Conservation (phyloP, 208 protist genomes). For the Leishmania lainsoni region DNA sequence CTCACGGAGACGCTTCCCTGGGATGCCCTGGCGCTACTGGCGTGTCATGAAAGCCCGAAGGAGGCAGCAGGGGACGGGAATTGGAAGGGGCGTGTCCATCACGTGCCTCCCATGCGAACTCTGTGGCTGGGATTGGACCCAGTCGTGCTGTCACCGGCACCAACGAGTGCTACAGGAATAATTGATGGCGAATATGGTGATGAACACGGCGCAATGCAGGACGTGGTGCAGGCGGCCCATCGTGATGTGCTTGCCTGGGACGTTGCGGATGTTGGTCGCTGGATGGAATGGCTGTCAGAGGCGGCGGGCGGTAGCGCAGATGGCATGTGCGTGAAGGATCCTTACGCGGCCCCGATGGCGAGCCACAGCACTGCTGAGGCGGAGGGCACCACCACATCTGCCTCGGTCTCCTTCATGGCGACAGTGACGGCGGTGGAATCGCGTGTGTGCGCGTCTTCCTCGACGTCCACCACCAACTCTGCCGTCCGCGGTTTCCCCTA, state of each 20-base stretch:
- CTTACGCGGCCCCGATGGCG: background rate
- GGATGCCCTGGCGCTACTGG: slow-evolving; percentile 8
- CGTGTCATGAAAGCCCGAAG: background rate
- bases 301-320: background rate
- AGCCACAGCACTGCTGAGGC: background rate
- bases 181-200: background rate
- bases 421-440: slow-evolving; percentile 5
- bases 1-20: slow-evolving; percentile 1
- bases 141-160: slow-evolving; percentile 10
- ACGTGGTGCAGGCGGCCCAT: background rate
- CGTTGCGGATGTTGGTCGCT: slow-evolving; percentile 1
- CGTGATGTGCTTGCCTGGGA: background rate
- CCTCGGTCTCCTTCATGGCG: background rate
- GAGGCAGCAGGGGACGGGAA: background rate
- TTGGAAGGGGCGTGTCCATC: background rate
- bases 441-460: background rate
- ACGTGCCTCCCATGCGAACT: slow-evolving; percentile 12
- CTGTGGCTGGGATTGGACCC: slow-evolving; percentile 24
- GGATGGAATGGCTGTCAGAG: slow-evolving; percentile 1
- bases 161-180: background rate
- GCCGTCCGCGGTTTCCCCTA: background rate
- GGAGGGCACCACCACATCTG: background rate
- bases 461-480: background rate
- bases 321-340: background rate
- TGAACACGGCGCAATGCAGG: background rate